Evolutionary conservation across 441 rosid genomes (phyloP).

Genomic region (Pelargonium cotyledonis): DNA sequence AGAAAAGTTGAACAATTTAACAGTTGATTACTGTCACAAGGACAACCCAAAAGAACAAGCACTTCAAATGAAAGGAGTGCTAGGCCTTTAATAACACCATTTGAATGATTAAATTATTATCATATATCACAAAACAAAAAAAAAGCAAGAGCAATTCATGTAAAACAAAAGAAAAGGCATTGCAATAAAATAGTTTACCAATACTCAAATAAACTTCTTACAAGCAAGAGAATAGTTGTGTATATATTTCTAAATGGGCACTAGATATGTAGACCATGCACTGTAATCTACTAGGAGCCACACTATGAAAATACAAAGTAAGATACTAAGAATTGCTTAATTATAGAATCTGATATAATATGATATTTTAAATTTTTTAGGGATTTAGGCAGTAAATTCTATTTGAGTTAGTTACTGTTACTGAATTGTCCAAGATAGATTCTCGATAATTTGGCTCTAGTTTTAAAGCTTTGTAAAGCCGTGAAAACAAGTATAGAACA

Average conservation of each 20-base stretch:
- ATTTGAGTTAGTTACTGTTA: neutral
- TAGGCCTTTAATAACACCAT: neutral
- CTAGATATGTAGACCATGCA: neutral
- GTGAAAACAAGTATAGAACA: neutral
- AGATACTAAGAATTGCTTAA: neutral
- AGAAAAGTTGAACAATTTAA: neutral
- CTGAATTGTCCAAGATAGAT: neutral
- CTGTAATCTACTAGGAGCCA: neutral
- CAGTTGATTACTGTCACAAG: neutral
- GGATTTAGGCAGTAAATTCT: neutral
- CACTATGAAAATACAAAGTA: neutral
- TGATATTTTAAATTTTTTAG: neutral
- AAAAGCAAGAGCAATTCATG: neutral
- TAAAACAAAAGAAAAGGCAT: neutral
- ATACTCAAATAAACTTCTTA: neutral
- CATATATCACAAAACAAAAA: neutral
- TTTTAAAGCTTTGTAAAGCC: neutral
- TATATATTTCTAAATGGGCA: neutral
- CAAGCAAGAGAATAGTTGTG: neutral
- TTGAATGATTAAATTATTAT: neutral
- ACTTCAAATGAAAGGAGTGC: neutral
- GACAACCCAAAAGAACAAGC: neutral
- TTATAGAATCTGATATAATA: neutral
- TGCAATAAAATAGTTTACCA: neutral
- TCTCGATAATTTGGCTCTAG: neutral